Percentiles rank a stretch among this genome's conserved stretches.
These are phyloP conservation scores for Pyrenula aspistea DNA, from an alignment of 495 filamentous ascomycete species.

Conservation along the genomic window DNA sequence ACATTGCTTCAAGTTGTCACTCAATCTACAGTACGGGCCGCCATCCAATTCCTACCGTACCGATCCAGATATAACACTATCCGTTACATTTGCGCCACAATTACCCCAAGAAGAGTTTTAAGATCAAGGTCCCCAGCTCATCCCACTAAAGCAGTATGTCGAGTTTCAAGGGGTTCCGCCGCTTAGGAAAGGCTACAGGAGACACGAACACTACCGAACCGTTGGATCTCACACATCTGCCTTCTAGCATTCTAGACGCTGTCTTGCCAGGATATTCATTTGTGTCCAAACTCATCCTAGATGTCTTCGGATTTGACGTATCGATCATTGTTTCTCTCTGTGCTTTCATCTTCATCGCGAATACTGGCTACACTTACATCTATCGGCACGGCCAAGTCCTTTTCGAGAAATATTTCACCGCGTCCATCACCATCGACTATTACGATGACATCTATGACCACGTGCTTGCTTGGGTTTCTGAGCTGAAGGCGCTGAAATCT, in stretches of 20 bases:
- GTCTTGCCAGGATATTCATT: constrained; percentile 65
- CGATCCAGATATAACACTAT: no score
- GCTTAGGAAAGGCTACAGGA: neutral
- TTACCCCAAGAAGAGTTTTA: no score
- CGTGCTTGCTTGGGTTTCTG: constrained; percentile 47
- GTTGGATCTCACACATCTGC: constrained; percentile 1
- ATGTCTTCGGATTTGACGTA: constrained; percentile 56
- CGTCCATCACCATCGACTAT: constrained; percentile 40
- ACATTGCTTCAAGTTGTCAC: no score
- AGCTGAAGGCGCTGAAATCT: constrained; percentile 36
- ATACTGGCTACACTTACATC: neutral
- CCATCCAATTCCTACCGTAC: no score
- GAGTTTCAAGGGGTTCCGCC: neutral
- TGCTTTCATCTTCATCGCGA: constrained; percentile 27
- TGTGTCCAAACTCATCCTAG: constrained; percentile 44
- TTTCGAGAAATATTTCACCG: constrained; percentile 35
- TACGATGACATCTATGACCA: constrained; percentile 49
- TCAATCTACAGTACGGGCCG: no score
- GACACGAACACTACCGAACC: neutral
- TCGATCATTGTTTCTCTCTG: constrained; percentile 56
- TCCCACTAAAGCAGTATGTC: neutral
- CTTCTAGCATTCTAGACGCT: constrained; percentile 46
- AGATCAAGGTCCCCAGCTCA: no score
- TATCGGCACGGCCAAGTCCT: constrained; percentile 1
- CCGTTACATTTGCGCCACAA: no score